These are phyloP conservation scores for Coemansia reversa DNA, from an alignment of 192 early-diverging fungal species.

Conservation along the genomic window DNA sequence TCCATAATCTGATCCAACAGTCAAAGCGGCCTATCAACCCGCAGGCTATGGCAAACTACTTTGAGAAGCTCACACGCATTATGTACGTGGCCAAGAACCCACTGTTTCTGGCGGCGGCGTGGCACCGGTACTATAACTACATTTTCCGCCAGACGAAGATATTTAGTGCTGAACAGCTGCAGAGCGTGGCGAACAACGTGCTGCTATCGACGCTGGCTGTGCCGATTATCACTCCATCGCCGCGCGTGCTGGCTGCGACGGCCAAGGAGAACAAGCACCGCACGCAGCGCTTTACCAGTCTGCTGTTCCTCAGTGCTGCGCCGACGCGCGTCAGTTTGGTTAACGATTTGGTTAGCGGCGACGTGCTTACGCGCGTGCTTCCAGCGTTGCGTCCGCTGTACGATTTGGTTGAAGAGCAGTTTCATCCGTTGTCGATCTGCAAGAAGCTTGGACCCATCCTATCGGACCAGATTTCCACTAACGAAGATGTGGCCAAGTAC, in stretches of 20 bases:
- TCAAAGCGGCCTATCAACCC: slow-evolving; percentile 92
- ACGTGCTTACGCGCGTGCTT: slow-evolving; percentile 79
- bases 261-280: slow-evolving; percentile 79
- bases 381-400: slow-evolving; percentile 91
- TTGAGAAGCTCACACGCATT: slow-evolving; percentile 95
- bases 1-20: slow-evolving; percentile 87
- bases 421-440: slow-evolving; percentile 98
- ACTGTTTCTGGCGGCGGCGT: slow-evolving; percentile 96
- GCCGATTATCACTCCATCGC: slow-evolving; percentile 88
- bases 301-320: slow-evolving; percentile 79
- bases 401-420: slow-evolving; percentile 96
- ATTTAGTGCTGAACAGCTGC: slow-evolving; percentile 82
- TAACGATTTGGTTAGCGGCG: slow-evolving; percentile 85
- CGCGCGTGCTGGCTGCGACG: slow-evolving; percentile 67
- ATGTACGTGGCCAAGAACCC: slow-evolving; percentile 97
- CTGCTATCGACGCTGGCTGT: slow-evolving; percentile 93
- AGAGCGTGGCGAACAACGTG: slow-evolving; percentile 87
- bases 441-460: slow-evolving; percentile 94
- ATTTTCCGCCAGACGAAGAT: slow-evolving; percentile 77
- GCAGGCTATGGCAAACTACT: slow-evolving; percentile 96
- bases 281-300: slow-evolving; percentile 75
- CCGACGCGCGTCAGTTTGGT: slow-evolving; percentile 90
- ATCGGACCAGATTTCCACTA: slow-evolving; percentile 60
- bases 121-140: slow-evolving; percentile 86
- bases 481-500: slow-evolving; percentile 82